Base-by-base conservation (phyloP, 2,329 filamentous ascomycete species). In the Diaporthe destruens region DNA sequence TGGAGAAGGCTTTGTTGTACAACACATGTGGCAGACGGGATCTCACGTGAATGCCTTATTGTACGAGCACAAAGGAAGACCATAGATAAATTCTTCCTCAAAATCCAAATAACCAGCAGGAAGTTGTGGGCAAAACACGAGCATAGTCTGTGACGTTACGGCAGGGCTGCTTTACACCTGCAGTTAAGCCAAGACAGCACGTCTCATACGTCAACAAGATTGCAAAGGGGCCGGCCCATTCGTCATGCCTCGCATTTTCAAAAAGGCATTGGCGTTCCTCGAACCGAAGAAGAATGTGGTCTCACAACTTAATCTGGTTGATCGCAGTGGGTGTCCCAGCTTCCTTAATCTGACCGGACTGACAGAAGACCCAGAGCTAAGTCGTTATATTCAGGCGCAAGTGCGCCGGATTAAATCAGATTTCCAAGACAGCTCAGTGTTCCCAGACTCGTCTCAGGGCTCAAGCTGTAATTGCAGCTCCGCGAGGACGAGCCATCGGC, bases 101-200 rank as follows among this genome's bases (percentile, higher is more conserved):
- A 7, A 3, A 7, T 6, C 7, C 2, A 11, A 5, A 7, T 3
- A 2, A 2, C 9, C 16, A 32, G 18, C 14, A 0, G 6, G 20
- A 32, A 20, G 16, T 23, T 47, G 14, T 8, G 9, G 29, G n/a
- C 7, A 25, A 25, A 61, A 20, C 25, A 25, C 5, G 12, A 32
- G 25, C 36, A 61, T 23, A 29, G 11, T 20, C 32, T 14, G 36
- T 14, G 16, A 29, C 4, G 4, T 8, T 7, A n/a, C 23, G 14
- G 8, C 16, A 2, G 57, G 57, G 9, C 23, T 61, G 32, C 57
- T 47, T n/a, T 23, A 47, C 57, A n/a, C n/a, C n/a, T n/a, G n/a
- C n/a, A 12, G 23, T 6, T 12, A 44, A 44, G 8, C 25, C 12
- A 20, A 34, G 14, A 14, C 29, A 3, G 6, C 20, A 25, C 1